Percentiles rank a stretch among this genome's conserved stretches.
These are phyloP conservation scores for Marasmius sp. DNA, from an alignment of 1,284 basidiomycete genomes.

Conservation along the genomic window DNA sequence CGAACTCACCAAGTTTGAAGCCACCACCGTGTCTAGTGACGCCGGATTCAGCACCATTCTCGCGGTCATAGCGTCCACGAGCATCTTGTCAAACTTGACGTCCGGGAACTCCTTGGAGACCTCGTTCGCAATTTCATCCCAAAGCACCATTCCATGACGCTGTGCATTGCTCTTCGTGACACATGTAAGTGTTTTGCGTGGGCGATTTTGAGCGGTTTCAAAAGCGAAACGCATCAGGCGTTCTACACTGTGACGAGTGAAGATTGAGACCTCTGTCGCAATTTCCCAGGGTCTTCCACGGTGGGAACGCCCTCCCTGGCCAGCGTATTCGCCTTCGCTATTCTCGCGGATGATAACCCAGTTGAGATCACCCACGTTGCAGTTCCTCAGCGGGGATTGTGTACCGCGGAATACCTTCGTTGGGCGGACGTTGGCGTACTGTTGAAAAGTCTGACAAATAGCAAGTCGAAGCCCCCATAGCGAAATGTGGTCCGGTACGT, in stretches of 20 bases:
- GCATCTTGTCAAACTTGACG: constrained; percentile 51
- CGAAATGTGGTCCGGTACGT: constrained; percentile 58
- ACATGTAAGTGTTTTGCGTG: constrained; percentile 50
- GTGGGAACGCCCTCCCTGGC: constrained; percentile 44
- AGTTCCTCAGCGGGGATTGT: constrained; percentile 42
- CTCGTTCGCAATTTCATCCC: constrained; percentile 46
- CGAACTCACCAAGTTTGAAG: constrained; percentile 40
- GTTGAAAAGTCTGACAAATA: constrained; percentile 53
- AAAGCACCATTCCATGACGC: constrained; percentile 46
- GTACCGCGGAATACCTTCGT: constrained; percentile 52
- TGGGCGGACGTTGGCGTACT: constrained; percentile 56
- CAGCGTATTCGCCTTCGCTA: constrained; percentile 57
- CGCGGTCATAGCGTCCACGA: constrained; percentile 37
- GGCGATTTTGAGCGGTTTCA: constrained; percentile 46
- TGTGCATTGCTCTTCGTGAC: constrained; percentile 54
- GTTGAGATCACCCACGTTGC: constrained; percentile 39
- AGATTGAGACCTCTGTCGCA: constrained; percentile 35
- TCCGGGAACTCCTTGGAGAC: constrained; percentile 54
- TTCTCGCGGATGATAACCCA: constrained; percentile 57
- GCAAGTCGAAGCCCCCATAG: constrained; percentile 52
- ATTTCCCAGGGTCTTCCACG: constrained; percentile 7
- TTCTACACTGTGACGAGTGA: constrained; percentile 51
- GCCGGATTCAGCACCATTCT: constrained; percentile 52
- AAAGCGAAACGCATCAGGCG: constrained; percentile 56
- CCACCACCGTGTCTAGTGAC: constrained; percentile 53